phyloP scores from a whole-genome alignment of 139 green algal species.

The Chlorella sorokiniana region DNA sequence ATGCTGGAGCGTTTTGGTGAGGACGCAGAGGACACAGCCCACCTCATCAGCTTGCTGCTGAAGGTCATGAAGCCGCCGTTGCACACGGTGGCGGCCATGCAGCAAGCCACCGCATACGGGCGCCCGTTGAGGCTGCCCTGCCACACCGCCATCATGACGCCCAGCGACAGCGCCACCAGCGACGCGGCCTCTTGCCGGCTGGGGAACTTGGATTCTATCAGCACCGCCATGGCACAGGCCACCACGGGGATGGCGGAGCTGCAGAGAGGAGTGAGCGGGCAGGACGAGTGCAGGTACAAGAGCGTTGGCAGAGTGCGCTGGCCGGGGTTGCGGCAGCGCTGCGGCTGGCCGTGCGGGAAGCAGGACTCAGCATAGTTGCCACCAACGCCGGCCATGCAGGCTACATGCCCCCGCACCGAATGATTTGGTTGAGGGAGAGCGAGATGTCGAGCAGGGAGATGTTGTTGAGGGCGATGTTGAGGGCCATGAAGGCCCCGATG shows the following conservation, averaged over 20 bases:
- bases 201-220: slow-evolving; percentile 55
- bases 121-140: slow-evolving; percentile 52
- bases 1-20: too few species aligned
- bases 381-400: too few species aligned
- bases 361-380: too few species aligned
- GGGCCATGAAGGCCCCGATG: slow-evolving; percentile 62
- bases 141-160: slow-evolving; percentile 66
- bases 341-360: too few species aligned
- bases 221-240: slow-evolving; percentile 53
- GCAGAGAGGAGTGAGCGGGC: neutral
- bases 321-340: too few species aligned
- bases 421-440: slow-evolving; percentile 68
- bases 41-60: slow-evolving; percentile 45
- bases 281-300: neutral
- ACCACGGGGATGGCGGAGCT: slow-evolving; percentile 63
- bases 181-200: slow-evolving; percentile 35
- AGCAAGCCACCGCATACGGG: slow-evolving; percentile 47
- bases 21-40: too few species aligned
- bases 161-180: slow-evolving; percentile 55
- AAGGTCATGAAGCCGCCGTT: slow-evolving; percentile 71
- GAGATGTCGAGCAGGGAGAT: slow-evolving; percentile 55
- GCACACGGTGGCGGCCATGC: slow-evolving; percentile 49
- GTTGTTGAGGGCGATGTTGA: slow-evolving; percentile 72
- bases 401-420: slow-evolving; percentile 26
- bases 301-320: too few species aligned